A percentile compares a stretch with the other conserved stretches of the same genome.
Conservation (phyloP, 2,329 filamentous ascomycete genomes). For the Botrytis tulipae region DNA sequence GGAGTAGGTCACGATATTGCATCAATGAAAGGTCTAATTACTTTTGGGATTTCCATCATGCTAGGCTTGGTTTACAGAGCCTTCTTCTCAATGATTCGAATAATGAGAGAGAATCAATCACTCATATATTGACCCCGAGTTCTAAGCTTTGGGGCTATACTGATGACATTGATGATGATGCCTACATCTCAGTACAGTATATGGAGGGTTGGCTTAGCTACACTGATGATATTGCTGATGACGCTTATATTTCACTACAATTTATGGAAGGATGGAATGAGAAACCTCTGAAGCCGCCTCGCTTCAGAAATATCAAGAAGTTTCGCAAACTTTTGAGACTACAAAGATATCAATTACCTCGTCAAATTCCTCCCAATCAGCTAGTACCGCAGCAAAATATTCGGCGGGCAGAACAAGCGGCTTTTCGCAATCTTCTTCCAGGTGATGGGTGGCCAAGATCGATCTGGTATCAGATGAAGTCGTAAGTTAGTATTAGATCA, state of each 20-base stretch:
- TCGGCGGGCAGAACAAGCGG: not conserved
- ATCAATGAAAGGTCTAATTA: too few species aligned
- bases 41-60: not conserved
- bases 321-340: not conserved
- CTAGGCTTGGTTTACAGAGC: not conserved
- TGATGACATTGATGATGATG: not conserved
- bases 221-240: not conserved
- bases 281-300: not conserved
- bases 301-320: not conserved
- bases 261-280: not conserved
- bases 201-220: not conserved
- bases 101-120: not conserved
- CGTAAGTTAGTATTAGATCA: not conserved
- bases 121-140: not conserved
- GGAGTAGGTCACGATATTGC: accelerated
- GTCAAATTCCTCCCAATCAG: not conserved
- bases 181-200: not conserved
- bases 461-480: not conserved
- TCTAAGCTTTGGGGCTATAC: conserved; percentile 3
- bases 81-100: not conserved
- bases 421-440: not conserved
- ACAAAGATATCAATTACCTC: not conserved
- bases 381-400: not conserved
- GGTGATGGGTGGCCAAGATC: not conserved
- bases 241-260: not conserved